Base-by-base conservation (phyloP, 257 asterid genomes). In the Solanum tarapatanum region DNA sequence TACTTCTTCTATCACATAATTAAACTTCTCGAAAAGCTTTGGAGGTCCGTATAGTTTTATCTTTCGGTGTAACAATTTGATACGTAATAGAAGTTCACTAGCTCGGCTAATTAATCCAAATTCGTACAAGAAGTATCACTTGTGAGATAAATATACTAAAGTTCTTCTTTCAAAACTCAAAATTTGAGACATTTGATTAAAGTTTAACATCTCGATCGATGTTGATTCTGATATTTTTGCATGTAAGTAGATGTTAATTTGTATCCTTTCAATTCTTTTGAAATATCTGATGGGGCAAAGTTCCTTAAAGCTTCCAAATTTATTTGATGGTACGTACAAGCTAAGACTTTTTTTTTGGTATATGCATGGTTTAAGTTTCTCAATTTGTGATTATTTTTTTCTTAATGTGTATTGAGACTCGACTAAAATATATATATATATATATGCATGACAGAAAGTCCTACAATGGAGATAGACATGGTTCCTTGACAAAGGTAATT, bases 41-140 rank as follows among this genome's bases (percentile, higher is more conserved):
- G 75, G 37, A 69, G n/a, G 3, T 69, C 36, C 4, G 21, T 28
- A 58, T 21, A 55, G 0, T 58, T 3, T 21, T 58, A 21, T 7
- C 66, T 58, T 58, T 58, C 1, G 11, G 11, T 7, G 2, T 26
- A 68, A 3, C 2, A 30, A 14, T 30, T 72, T 72, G 41, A 32
- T 70, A 4, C 14, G 14, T 17, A 14, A 32, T 8, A 33, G 2
- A 72, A 17, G 48, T 17, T 73, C 2, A 33, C 9, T 19, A 2
- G 17, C 5, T 73, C 28, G 9, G 10, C 17, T 73, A 33, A 72
- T 33, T 7, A 4, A 72, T 33, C 1, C 24, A 58, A 3, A 33
- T 33, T 33, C 3, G 1, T 33, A 9, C 0, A 0, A 1, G 0
- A 73, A 19, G 4, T 2, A 12, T 12, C 2, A 73, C 1, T 19